Evolutionary conservation across 306 rosid species (phyloP).

Genomic region (Cicer yamashitae): DNA sequence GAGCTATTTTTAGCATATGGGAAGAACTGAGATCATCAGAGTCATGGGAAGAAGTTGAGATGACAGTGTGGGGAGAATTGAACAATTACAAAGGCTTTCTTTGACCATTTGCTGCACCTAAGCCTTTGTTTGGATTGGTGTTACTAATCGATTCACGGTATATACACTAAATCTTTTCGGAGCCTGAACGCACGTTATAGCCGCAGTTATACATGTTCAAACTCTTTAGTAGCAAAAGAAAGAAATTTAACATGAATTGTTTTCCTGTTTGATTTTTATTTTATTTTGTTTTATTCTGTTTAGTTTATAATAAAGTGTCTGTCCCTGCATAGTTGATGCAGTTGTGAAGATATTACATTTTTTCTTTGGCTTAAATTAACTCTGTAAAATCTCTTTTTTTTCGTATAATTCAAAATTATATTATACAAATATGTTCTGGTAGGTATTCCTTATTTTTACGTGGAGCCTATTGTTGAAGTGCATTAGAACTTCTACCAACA

Average conservation of each 20-base stretch:
- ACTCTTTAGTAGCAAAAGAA: background rate
- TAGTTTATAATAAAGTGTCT: conserved; percentile 31
- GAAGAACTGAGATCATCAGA: conserved; percentile 66
- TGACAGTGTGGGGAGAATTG: conserved; percentile 75
- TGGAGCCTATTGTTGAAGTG: background rate
- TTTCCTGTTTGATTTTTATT: background rate
- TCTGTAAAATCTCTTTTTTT: background rate
- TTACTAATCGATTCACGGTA: too few relatives aligned
- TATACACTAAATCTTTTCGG: conserved; percentile 3
- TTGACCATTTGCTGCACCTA: conserved; percentile 43
- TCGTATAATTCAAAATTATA: background rate
- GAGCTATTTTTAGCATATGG: conserved; percentile 87
- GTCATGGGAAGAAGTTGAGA: conserved; percentile 96
- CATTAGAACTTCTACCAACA: background rate
- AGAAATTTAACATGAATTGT: background rate
- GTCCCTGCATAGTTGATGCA: background rate
- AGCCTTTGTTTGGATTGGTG: too few relatives aligned
- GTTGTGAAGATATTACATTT: conserved; percentile 12
- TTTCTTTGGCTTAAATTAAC: background rate
- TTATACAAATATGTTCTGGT: background rate
- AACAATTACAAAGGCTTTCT: conserved; percentile 75
- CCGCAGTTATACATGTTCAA: conserved; percentile 9
- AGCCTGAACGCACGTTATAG: conserved; percentile 2
- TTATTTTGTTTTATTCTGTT: conserved; percentile 35
- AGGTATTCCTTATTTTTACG: background rate